Conservation (phyloP, 1,139 yeast species). For the Yamadazyma membranifaciens region DNA sequence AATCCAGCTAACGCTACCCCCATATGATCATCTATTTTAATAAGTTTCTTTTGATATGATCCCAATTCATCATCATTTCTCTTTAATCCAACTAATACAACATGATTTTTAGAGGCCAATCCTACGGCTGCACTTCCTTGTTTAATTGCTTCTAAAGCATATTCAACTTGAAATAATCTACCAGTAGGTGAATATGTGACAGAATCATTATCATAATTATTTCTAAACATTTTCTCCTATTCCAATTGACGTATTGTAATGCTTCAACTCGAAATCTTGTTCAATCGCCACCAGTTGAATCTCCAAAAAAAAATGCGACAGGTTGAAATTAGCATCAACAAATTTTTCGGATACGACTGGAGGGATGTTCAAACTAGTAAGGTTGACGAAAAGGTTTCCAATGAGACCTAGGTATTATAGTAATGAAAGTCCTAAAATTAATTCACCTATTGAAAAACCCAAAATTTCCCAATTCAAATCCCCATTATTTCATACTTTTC, state of each 20-base stretch:
- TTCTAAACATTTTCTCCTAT: slow-evolving; percentile 64
- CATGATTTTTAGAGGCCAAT: slow-evolving; percentile 77
- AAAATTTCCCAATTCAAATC: slow-evolving; percentile 34
- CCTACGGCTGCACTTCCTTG: slow-evolving; percentile 99
- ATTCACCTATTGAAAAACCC: slow-evolving; percentile 23
- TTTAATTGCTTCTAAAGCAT: slow-evolving; percentile 95
- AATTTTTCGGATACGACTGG: not conserved
- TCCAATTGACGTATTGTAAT: slow-evolving; percentile 4
- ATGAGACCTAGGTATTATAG: too few relatives aligned
- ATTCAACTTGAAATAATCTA: slow-evolving; percentile 90
- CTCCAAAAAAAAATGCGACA: slow-evolving; percentile 6
- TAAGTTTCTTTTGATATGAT: slow-evolving; percentile 90
- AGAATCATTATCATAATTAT: slow-evolving; percentile 96
- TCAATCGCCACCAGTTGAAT: slow-evolving; percentile 9
- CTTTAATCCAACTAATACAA: slow-evolving; percentile 89
- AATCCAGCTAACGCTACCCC: slow-evolving; percentile 96
- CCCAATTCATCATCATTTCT: slow-evolving; percentile 97
- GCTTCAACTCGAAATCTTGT: not conserved
- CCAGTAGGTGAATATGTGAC: slow-evolving; percentile 98
- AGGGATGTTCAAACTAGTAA: too few relatives aligned
- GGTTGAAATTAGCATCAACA: slow-evolving; percentile 2
- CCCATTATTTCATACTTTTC: slow-evolving; percentile 41
- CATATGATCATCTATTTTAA: slow-evolving; percentile 88
- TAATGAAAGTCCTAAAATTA: too few relatives aligned
- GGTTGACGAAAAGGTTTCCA: too few relatives aligned